phyloP scores from a whole-genome alignment of 1,284 basidiomycete species.

The Boletus mariae region DNA sequence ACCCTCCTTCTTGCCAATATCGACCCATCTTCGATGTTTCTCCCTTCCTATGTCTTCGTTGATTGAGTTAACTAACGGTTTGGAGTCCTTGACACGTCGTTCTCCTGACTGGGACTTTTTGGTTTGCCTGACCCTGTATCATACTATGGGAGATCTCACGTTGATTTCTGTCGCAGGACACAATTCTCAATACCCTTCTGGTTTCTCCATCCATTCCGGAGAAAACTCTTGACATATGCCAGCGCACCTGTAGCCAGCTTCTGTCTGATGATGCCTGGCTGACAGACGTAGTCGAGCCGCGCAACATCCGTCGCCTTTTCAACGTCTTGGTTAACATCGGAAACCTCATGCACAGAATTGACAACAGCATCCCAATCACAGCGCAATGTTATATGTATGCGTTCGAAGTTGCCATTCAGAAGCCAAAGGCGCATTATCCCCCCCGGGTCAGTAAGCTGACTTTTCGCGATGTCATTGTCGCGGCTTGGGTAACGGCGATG shows the following conservation, averaged over 20 bases:
- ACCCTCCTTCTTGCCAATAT: conserved; percentile 16
- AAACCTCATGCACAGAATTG: conserved; percentile 36
- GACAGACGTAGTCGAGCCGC: conserved; percentile 22
- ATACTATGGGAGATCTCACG: neutral
- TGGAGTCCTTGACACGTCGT: conserved; percentile 23
- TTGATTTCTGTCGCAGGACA: conserved; percentile 24
- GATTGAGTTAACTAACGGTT: conserved; percentile 24
- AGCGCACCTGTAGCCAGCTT: conserved; percentile 32
- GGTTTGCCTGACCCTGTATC: conserved; percentile 19
- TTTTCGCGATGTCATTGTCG: conserved; percentile 36
- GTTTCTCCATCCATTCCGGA: conserved; percentile 30
- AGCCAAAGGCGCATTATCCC: conserved; percentile 20
- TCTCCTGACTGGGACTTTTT: conserved; percentile 34
- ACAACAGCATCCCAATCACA: conserved; percentile 32
- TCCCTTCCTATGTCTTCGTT: conserved; percentile 26
- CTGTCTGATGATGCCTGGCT: conserved; percentile 27
- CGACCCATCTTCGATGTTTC: conserved; percentile 21
- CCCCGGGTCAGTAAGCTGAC: conserved; percentile 19
- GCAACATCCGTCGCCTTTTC: conserved; percentile 30
- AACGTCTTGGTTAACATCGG: conserved; percentile 36
- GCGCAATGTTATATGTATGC: conserved; percentile 34
- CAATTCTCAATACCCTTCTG: conserved; percentile 23
- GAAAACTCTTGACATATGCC: conserved; percentile 30
- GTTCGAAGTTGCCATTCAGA: conserved; percentile 35
- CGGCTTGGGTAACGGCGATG: conserved; percentile 33